These are phyloP conservation scores for Rhododendron ovatum DNA, from an alignment of 148 eudicot species.

Conservation along the genomic window DNA sequence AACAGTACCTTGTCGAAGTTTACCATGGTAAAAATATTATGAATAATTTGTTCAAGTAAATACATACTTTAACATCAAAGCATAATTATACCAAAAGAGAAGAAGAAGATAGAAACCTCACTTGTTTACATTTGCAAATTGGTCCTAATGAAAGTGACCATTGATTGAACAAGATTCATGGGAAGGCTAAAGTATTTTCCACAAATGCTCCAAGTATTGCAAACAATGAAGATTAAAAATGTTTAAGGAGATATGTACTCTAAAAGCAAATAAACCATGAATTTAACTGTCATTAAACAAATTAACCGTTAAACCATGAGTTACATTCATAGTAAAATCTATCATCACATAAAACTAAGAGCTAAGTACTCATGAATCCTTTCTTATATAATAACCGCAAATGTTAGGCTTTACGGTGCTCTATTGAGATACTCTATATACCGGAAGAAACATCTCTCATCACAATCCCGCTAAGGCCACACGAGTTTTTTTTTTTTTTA, in stretches of 20 bases:
- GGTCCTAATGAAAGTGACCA: background rate
- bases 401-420: background rate
- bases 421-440: background rate
- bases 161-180: background rate
- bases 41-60: background rate
- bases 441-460: background rate
- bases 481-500: no score
- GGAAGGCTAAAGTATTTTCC: background rate
- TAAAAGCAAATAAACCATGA: background rate
- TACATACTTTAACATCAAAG: background rate
- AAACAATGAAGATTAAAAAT: background rate
- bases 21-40: background rate
- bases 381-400: no score
- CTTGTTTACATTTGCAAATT: background rate
- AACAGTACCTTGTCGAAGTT: background rate
- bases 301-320: background rate
- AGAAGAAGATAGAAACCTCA: background rate
- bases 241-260: background rate
- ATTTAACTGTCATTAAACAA: background rate
- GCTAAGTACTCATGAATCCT: no score
- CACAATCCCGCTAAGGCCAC: background rate
- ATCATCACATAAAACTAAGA: background rate
- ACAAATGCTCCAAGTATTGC: background rate
- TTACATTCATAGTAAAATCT: background rate
- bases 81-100: background rate